These are phyloP conservation scores for Pythium sukuiense DNA, from an alignment of 352 stramenopile genomes.

Conservation along the genomic window DNA sequence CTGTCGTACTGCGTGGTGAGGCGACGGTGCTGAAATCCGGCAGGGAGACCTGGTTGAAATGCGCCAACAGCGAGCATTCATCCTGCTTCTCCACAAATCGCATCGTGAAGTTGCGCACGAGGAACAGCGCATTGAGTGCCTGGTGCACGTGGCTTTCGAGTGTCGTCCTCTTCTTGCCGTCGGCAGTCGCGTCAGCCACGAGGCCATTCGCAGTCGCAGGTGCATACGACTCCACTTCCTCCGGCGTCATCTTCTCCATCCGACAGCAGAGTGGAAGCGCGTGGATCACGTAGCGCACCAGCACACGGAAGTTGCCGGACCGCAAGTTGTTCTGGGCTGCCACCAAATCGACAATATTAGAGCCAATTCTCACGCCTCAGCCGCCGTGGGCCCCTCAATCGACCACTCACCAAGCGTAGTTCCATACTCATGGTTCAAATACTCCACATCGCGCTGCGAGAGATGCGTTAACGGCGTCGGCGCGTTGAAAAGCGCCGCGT, in stretches of 20 bases:
- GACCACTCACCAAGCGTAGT: slow-evolving; percentile 47
- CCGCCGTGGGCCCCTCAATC: background rate
- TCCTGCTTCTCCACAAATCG: slow-evolving; percentile 71
- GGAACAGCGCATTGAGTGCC: slow-evolving; percentile 69
- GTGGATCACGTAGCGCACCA: slow-evolving; percentile 63
- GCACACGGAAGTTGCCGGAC: slow-evolving; percentile 77
- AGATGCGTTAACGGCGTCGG: slow-evolving; percentile 48
- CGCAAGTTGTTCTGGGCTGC: slow-evolving; percentile 64
- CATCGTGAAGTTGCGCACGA: slow-evolving; percentile 75
- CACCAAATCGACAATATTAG: background rate
- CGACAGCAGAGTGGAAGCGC: slow-evolving; percentile 52
- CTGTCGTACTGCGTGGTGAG: slow-evolving; percentile 33
- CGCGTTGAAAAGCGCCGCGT: slow-evolving; percentile 44
- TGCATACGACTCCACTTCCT: slow-evolving; percentile 44
- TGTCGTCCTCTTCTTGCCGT: slow-evolving; percentile 37
- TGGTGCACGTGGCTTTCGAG: slow-evolving; percentile 49
- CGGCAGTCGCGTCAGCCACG: background rate
- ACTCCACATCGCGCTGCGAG: slow-evolving; percentile 56
- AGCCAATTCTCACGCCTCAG: background rate
- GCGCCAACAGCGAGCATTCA: slow-evolving; percentile 54
- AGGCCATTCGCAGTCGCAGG: slow-evolving; percentile 16
- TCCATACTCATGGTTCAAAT: slow-evolving; percentile 63
- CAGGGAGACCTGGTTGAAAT: slow-evolving; percentile 52
- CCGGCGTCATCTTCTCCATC: slow-evolving; percentile 55
- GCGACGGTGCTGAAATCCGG: slow-evolving; percentile 33